Evolutionary conservation across 1,139 yeast species (phyloP).

Genomic region (Yamadazyma blattariae): DNA sequence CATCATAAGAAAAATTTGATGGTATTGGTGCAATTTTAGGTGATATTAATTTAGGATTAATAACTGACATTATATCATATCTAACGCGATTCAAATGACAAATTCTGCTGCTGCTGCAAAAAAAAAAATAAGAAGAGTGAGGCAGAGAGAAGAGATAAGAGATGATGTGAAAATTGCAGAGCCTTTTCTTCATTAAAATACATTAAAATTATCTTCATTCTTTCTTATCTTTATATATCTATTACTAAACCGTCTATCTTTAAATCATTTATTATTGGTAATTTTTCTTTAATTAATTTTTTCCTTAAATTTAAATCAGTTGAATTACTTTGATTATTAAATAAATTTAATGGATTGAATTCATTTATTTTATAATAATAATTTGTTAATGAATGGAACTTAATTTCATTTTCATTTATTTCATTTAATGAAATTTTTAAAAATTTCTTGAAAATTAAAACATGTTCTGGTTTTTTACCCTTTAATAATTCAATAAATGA

Average conservation of each 20-base stretch:
- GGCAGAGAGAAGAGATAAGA: too few species aligned
- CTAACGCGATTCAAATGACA: too few species aligned
- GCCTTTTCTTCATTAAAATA: too few species aligned
- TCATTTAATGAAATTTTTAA: conserved; percentile 36
- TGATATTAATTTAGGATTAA: background rate
- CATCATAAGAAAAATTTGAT: conserved; percentile 41
- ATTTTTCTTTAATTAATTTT: conserved; percentile 34
- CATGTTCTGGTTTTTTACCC: conserved; percentile 50
- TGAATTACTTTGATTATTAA: conserved; percentile 27
- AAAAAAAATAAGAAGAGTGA: too few species aligned
- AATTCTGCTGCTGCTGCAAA: too few species aligned
- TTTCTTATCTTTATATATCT: too few species aligned
- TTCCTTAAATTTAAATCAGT: conserved; percentile 66
- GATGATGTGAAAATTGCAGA: too few species aligned
- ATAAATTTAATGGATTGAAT: conserved; percentile 55
- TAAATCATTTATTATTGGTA: conserved; percentile 2
- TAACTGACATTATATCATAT: conserved; percentile 5
- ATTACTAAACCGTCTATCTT: conserved; percentile 2
- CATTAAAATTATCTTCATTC: too few species aligned
- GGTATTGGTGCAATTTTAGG: conserved; percentile 6
- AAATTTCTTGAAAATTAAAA: conserved; percentile 40
- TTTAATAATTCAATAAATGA: conserved; percentile 57
- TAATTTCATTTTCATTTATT: conserved; percentile 1
- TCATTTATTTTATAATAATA: conserved; percentile 49
- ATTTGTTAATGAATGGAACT: conserved; percentile 43